These are phyloP conservation scores for Claviceps arundinis DNA, from an alignment of 2,329 filamentous ascomycete genomes.

Conservation along the genomic window DNA sequence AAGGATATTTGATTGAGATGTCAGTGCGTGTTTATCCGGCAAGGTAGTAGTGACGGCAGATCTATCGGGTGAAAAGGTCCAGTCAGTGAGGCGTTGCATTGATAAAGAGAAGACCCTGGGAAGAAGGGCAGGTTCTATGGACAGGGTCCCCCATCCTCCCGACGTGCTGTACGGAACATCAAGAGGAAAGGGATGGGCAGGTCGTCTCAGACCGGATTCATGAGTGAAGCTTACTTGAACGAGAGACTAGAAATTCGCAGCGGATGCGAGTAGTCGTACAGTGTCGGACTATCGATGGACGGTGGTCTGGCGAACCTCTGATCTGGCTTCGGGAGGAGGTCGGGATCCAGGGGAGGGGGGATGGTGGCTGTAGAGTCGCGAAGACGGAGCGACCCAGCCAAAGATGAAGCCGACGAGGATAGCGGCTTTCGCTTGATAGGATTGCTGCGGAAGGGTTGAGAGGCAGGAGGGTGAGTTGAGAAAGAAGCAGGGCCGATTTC, in stretches of 20 bases:
- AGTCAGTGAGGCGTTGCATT: conserved; percentile 12
- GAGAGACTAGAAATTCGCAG: conserved; percentile 9
- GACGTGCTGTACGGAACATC: too few species aligned
- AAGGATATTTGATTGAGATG: conserved; percentile 23
- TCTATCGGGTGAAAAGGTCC: conserved; percentile 10
- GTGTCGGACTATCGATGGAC: conserved; percentile 46
- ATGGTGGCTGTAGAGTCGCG: conserved; percentile 4
- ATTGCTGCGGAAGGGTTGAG: conserved; percentile 10
- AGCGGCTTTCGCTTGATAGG: conserved; percentile 48
- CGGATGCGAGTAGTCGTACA: conserved; percentile 42
- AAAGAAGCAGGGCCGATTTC: conserved; percentile 1
- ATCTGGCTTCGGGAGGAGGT: conserved; percentile 31
- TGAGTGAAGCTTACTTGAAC: conserved; percentile 15
- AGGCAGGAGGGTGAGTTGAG: conserved; percentile 8
- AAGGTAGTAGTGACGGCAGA: conserved; percentile 10
- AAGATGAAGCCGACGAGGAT: conserved; percentile 38
- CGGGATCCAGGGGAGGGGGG: conserved; percentile 19
- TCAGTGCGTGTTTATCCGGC: conserved; percentile 12
- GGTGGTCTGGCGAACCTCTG: conserved; percentile 40
- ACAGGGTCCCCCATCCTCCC: too few species aligned
- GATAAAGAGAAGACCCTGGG: neutral
- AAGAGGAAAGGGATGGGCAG: too few species aligned
- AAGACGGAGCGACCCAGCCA: conserved; percentile 25
- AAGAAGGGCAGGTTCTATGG: neutral
- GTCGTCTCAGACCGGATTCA: too few species aligned